These are phyloP conservation scores for Calocybe gangraenosa DNA, from an alignment of 768 basidiomycete species.

Conservation along the genomic window DNA sequence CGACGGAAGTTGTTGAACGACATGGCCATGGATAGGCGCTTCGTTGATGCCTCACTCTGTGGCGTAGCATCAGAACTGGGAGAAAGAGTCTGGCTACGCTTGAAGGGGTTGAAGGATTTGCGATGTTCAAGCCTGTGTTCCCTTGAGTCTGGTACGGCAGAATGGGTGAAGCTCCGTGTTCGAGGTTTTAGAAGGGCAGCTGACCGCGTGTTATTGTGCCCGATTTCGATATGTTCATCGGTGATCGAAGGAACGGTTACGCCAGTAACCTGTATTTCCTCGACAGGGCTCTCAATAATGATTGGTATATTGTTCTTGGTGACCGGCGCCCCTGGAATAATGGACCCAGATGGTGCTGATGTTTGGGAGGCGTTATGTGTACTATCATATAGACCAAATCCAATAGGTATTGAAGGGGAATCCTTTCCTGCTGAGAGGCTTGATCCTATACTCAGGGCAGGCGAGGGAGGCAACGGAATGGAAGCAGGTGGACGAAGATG, in stretches of 20 bases:
- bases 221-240: slow-evolving; percentile 3
- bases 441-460: slow-evolving; percentile 4
- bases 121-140: slow-evolving; percentile 14
- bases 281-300: slow-evolving; percentile 35
- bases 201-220: slow-evolving; percentile 9
- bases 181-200: not conserved
- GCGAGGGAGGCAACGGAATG: slow-evolving; percentile 16
- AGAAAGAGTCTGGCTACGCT: slow-evolving; percentile 23
- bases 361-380: no score
- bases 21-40: slow-evolving; percentile 26
- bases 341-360: no score
- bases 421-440: slow-evolving; percentile 1
- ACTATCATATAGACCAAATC: no score
- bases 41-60: not conserved
- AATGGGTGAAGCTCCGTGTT: slow-evolving; percentile 14
- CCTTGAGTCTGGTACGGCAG: slow-evolving; percentile 4
- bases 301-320: slow-evolving; percentile 22
- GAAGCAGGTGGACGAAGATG: slow-evolving; percentile 4
- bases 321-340: not conserved
- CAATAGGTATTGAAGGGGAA: no score
- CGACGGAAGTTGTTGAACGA: slow-evolving; percentile 44
- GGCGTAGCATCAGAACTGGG: slow-evolving; percentile 15
- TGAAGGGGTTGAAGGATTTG: slow-evolving; percentile 35
- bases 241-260: no score
- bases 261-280: slow-evolving; percentile 5